Base-by-base conservation (phyloP, 2,329 filamentous ascomycete genomes). In the Rachicladosporium sp. region DNA sequence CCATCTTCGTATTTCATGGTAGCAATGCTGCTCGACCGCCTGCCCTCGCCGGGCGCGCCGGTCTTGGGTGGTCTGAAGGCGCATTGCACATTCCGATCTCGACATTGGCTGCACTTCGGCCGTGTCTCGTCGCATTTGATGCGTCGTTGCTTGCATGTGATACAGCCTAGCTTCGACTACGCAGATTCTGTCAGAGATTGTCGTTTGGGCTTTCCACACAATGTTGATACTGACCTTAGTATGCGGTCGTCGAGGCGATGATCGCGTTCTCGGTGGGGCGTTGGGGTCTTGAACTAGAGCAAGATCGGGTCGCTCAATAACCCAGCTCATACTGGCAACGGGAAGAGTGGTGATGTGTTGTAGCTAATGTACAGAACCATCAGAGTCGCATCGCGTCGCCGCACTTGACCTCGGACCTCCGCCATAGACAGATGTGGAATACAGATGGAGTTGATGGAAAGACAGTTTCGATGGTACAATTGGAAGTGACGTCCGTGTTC, bases 81-180 rank as follows among this genome's bases (percentile, higher is more conserved):
- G 23, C 48, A 51, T 19, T 33, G 29, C 31, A 42, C 43, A 11
- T 43, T 41, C 23, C 44, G 36, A 38, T 48, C 43, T 6, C 33
- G 34, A 36, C 50, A 52, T n/a, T 46, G 44, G 9, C 33, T 41
- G 29, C 50, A 51, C 27, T 29, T 29, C 12, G 50, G 50, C 31
- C 39, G 41, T 5, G 37, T 35, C 41, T 52, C 50, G 21, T 52
- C 50, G 36, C 49, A 52, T 36, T 51, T 51, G 21, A 51, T 45
- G 8, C 47, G 45, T 35, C 46, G 43, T 8, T 46, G 38, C 21
- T 51, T 51, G 41, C 50, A 51, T 11, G 43, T 36, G 8, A 43
- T 38, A 30, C 50, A 52, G 4, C 50, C 50, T 5, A 40, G 33
- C 29, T 34, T 35, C 7, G 38, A 40, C 11, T 27, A 27, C 23